These are phyloP conservation scores for Polygonum maritimum DNA, from an alignment of 148 eudicot genomes.

Conservation along the genomic window DNA sequence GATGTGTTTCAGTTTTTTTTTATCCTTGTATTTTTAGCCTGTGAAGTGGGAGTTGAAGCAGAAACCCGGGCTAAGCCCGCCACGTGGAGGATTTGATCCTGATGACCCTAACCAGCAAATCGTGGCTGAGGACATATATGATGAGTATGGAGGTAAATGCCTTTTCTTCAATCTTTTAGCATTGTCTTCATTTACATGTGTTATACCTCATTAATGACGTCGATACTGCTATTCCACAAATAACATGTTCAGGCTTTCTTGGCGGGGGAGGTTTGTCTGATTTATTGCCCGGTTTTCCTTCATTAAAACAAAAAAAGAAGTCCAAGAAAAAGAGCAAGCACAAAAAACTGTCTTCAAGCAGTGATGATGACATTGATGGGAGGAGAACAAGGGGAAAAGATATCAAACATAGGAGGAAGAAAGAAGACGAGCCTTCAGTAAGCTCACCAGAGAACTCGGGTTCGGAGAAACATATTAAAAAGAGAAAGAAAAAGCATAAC, in stretches of 20 bases:
- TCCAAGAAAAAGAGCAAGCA: slow-evolving; percentile 38
- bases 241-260: slow-evolving; percentile 59
- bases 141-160: slow-evolving; percentile 89
- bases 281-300: slow-evolving; percentile 50
- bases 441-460: neutral
- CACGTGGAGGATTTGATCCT: slow-evolving; percentile 81
- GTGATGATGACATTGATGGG: slow-evolving; percentile 22
- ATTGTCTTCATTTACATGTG: neutral
- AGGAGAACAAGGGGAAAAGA: slow-evolving; percentile 31
- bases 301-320: slow-evolving; percentile 44
- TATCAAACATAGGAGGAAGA: slow-evolving; percentile 20
- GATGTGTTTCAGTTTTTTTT: neutral
- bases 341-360: slow-evolving; percentile 23
- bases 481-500: slow-evolving; percentile 20
- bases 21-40: slow-evolving; percentile 44
- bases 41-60: slow-evolving; percentile 97
- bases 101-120: slow-evolving; percentile 98
- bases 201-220: neutral
- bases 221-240: slow-evolving; percentile 9
- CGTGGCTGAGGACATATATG: slow-evolving; percentile 98
- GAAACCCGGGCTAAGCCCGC: slow-evolving; percentile 93
- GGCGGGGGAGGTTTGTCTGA: slow-evolving; percentile 51
- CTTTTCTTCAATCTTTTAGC: neutral
- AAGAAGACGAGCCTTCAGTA: slow-evolving; percentile 10
- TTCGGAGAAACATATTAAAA: slow-evolving; percentile 12